phyloP scores from a whole-genome alignment of 2,329 filamentous ascomycete species.

The Onygenales sp. region DNA sequence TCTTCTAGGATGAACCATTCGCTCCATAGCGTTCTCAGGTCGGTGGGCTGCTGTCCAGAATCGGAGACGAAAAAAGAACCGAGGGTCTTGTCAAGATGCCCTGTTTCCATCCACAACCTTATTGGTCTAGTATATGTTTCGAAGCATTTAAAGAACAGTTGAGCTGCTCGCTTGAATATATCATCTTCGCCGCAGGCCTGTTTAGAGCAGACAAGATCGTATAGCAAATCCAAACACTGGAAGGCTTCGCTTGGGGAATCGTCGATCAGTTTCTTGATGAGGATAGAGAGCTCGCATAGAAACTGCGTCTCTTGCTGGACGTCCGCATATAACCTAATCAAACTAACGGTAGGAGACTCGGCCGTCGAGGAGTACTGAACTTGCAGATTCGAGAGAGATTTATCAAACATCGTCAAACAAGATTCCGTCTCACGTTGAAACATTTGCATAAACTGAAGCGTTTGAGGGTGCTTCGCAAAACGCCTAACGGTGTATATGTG shows the following conservation, averaged over 20 bases:
- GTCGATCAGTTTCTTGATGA: slow-evolving; percentile 50
- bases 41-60: slow-evolving; percentile 41
- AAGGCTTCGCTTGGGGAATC: slow-evolving; percentile 45
- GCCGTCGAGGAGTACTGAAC: slow-evolving; percentile 47
- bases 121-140: slow-evolving; percentile 74
- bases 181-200: slow-evolving; percentile 59
- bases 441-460: slow-evolving; percentile 56
- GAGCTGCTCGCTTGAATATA: slow-evolving; percentile 54
- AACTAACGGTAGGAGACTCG: slow-evolving; percentile 52
- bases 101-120: slow-evolving; percentile 73
- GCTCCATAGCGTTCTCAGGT: slow-evolving; percentile 63
- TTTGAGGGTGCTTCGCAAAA: slow-evolving; percentile 40
- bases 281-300: slow-evolving; percentile 50
- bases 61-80: slow-evolving; percentile 68
- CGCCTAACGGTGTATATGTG: slow-evolving; percentile 38
- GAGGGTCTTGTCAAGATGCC: slow-evolving; percentile 56
- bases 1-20: slow-evolving; percentile 60
- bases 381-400: slow-evolving; percentile 50
- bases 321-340: slow-evolving; percentile 53
- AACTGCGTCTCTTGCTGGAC: slow-evolving; percentile 46
- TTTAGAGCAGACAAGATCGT: slow-evolving; percentile 56
- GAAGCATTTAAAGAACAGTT: slow-evolving; percentile 72
- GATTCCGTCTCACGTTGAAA: slow-evolving; percentile 56
- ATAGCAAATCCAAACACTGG: slow-evolving; percentile 69
- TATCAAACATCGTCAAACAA: slow-evolving; percentile 51